phyloP scores from a whole-genome alignment of 2,329 filamentous ascomycete genomes.

The Paraphoma sp. region DNA sequence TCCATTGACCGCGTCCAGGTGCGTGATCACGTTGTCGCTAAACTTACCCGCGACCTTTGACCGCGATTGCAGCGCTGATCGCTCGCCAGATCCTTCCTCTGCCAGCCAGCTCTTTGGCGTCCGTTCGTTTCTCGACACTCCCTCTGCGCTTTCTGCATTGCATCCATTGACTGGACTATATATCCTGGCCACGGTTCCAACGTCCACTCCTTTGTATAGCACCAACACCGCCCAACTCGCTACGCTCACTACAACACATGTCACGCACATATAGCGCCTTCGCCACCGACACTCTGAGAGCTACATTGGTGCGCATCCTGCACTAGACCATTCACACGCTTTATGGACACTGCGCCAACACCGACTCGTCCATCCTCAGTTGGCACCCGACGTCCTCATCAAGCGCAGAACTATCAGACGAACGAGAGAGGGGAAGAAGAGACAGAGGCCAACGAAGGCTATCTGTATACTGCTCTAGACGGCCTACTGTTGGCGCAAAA shows the following conservation, averaged over 20 bases:
- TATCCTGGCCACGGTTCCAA: slow-evolving; percentile 29
- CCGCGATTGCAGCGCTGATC: slow-evolving; percentile 35
- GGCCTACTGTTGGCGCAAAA: slow-evolving; percentile 26
- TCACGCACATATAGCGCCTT: slow-evolving; percentile 20
- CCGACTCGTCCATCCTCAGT: slow-evolving; percentile 33
- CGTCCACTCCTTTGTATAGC: slow-evolving; percentile 42
- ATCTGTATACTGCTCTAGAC: slow-evolving; percentile 13
- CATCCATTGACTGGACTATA: slow-evolving; percentile 48
- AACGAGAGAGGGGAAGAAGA: slow-evolving; percentile 3
- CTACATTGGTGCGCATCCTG: slow-evolving; percentile 24
- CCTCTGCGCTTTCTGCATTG: slow-evolving; percentile 24
- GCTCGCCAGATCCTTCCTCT: slow-evolving; percentile 31
- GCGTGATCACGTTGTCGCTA: slow-evolving; percentile 16
- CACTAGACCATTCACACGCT: slow-evolving; percentile 13
- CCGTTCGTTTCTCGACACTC: slow-evolving; percentile 50
- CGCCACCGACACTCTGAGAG: slow-evolving; percentile 29
- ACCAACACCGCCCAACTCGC: slow-evolving; percentile 28
- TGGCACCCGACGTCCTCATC: slow-evolving; percentile 31
- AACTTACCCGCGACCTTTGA: slow-evolving; percentile 14
- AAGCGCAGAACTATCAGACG: slow-evolving; percentile 16
- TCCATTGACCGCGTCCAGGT: slow-evolving; percentile 39
- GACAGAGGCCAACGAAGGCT: slow-evolving; percentile 16
- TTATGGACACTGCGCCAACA: slow-evolving; percentile 38
- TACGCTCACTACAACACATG: slow-evolving; percentile 38
- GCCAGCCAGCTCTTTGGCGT: slow-evolving; percentile 48